Conservation (phyloP, 305 asterid species). For the Fraxinus floribunda region DNA sequence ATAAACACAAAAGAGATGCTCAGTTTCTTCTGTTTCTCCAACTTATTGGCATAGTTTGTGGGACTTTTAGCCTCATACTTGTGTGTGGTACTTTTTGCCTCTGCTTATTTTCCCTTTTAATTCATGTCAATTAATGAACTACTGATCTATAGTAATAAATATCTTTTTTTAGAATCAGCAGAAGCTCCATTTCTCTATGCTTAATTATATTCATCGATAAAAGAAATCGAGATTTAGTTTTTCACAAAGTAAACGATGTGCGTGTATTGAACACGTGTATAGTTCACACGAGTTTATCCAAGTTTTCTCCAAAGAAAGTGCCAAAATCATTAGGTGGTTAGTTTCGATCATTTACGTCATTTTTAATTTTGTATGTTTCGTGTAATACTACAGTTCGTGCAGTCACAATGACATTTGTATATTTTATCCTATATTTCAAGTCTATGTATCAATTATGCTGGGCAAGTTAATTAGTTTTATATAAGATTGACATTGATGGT, state of each 20-base stretch:
- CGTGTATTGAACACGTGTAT: neutral
- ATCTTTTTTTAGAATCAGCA: neutral
- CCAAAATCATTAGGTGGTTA: neutral
- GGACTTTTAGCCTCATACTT: conserved; percentile 43
- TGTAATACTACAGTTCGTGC: neutral
- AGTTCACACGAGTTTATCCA: neutral
- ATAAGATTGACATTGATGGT: neutral
- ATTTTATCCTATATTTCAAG: neutral
- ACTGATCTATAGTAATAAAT: neutral
- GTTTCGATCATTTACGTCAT: neutral
- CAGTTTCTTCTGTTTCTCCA: conserved; percentile 24
- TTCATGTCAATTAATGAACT: conserved; percentile 22
- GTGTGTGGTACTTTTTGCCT: conserved; percentile 38
- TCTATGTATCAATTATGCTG: neutral
- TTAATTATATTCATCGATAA: neutral
- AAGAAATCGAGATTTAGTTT: neutral
- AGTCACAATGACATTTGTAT: neutral
- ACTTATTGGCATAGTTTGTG: conserved; percentile 25
- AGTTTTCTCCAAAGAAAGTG: neutral
- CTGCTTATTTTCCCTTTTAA: conserved; percentile 33
- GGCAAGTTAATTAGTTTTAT: neutral
- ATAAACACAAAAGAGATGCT: conserved; percentile 14
- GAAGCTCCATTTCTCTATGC: neutral
- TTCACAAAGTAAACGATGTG: neutral
- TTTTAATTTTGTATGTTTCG: neutral